A percentile compares a stretch with the other conserved stretches of the same genome.
Conservation (phyloP, 2,329 filamentous ascomycete genomes). For the Metarhizium rileyi region DNA sequence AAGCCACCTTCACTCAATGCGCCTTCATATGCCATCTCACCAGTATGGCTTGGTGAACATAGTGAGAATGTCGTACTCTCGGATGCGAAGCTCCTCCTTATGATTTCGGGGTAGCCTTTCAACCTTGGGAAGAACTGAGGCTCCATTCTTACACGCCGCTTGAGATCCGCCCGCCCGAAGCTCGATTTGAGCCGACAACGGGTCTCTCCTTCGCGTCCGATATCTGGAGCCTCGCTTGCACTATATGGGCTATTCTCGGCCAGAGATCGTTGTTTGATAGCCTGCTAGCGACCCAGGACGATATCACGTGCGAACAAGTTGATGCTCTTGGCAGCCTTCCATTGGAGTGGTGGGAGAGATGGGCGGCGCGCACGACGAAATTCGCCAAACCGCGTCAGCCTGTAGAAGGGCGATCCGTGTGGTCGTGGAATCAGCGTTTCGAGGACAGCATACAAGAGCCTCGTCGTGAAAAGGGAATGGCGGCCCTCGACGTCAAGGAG, state of each 20-base stretch:
- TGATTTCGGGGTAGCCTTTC: conserved; percentile 2
- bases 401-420: neutral
- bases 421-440: neutral
- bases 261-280: conserved; percentile 3
- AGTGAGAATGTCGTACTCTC: neutral
- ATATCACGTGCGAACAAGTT: conserved; percentile 1
- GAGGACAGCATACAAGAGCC: neutral
- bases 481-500: neutral
- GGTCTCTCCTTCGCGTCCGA: conserved; percentile 3
- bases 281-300: conserved; percentile 1
- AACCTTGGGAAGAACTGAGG: neutral
- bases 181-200: conserved; percentile 3
- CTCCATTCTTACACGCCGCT: conserved; percentile 1
- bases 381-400: neutral
- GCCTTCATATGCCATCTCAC: neutral
- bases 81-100: neutral
- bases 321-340: neutral
- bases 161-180: conserved; percentile 3
- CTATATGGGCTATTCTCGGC: conserved; percentile 2
- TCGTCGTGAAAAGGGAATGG: neutral
- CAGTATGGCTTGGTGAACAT: conserved; percentile 1
- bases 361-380: neutral
- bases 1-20: neutral
- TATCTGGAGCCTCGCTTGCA: conserved; percentile 3
- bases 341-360: neutral